phyloP scores from a whole-genome alignment of 306 rosid genomes.

The Senna tora region DNA sequence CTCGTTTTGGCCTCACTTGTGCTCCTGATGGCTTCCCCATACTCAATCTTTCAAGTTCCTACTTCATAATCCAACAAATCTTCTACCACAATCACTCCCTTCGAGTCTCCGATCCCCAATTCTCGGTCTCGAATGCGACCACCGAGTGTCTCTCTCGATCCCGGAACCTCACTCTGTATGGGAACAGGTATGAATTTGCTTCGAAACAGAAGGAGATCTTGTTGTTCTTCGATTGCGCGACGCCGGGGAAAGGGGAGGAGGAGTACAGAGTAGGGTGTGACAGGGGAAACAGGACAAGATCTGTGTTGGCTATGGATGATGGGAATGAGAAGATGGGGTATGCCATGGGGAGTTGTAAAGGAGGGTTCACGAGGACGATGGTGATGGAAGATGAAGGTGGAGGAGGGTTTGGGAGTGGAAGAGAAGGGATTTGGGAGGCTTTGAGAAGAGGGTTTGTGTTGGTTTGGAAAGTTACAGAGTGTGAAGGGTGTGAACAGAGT shows the following conservation, averaged over 20 bases:
- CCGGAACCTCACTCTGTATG: slow-evolving; percentile 18
- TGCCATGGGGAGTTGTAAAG: slow-evolving; percentile 25
- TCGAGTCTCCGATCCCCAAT: slow-evolving; percentile 35
- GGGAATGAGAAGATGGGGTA: not conserved
- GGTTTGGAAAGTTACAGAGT: slow-evolving; percentile 44
- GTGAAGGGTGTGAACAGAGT: slow-evolving; percentile 10
- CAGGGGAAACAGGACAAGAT: not conserved
- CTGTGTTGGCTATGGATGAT: slow-evolving; percentile 30
- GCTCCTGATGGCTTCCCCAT: slow-evolving; percentile 35
- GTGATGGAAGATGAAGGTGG: too few species aligned
- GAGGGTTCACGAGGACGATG: not conserved
- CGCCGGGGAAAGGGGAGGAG: not conserved
- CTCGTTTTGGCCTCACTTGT: slow-evolving; percentile 47
- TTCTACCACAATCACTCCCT: slow-evolving; percentile 36
- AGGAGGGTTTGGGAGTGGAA: not conserved
- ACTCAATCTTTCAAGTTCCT: slow-evolving; percentile 24
- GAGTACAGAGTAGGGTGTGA: slow-evolving; percentile 39
- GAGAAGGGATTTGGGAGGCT: slow-evolving; percentile 19
- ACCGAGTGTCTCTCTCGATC: not conserved
- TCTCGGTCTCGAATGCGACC: not conserved
- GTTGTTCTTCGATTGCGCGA: slow-evolving; percentile 38
- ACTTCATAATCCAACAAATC: slow-evolving; percentile 36
- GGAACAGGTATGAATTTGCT: not conserved
- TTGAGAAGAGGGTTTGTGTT: slow-evolving; percentile 49
- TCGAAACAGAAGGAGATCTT: not conserved